These are phyloP conservation scores for Pichia sp. DNA, from an alignment of 1,139 yeast genomes.

Conservation along the genomic window DNA sequence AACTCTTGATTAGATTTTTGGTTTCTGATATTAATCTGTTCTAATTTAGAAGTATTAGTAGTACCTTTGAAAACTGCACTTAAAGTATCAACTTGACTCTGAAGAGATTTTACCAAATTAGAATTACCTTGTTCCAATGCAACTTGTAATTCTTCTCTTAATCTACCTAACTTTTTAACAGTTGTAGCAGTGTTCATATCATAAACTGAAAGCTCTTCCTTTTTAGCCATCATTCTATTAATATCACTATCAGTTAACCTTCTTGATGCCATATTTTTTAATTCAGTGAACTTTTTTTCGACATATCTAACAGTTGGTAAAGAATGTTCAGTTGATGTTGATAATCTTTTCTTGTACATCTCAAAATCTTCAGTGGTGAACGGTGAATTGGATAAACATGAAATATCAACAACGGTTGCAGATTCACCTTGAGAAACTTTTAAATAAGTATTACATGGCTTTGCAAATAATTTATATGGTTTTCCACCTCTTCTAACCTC, in stretches of 20 bases:
- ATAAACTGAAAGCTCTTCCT: slow-evolving; percentile 47
- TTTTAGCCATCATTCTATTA: slow-evolving; percentile 70
- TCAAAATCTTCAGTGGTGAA: slow-evolving; percentile 66
- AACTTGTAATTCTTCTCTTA: slow-evolving; percentile 69
- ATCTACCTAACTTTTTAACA: slow-evolving; percentile 66
- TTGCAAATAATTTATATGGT: slow-evolving; percentile 48
- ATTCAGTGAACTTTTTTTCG: slow-evolving; percentile 57
- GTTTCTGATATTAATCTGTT: slow-evolving; percentile 72
- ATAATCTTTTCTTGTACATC: slow-evolving; percentile 57
- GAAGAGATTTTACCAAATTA: slow-evolving; percentile 47
- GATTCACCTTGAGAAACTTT: slow-evolving; percentile 66
- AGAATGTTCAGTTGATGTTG: slow-evolving; percentile 46
- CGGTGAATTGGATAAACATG: slow-evolving; percentile 70
- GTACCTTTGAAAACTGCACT: slow-evolving; percentile 18
- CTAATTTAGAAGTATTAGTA: slow-evolving; percentile 33
- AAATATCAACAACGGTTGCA: slow-evolving; percentile 67
- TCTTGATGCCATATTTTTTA: slow-evolving; percentile 55
- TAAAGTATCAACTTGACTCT: slow-evolving; percentile 43
- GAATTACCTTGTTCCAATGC: slow-evolving; percentile 64
- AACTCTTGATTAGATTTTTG: slow-evolving; percentile 72
- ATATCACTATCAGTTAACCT: slow-evolving; percentile 72
- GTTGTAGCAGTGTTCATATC: slow-evolving; percentile 62
- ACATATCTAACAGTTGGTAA: slow-evolving; percentile 63
- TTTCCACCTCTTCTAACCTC: slow-evolving; percentile 44
- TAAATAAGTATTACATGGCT: slow-evolving; percentile 57